Evolutionary conservation across 139 green algal species (phyloP).

Genomic region (Picochlorum sp.): DNA sequence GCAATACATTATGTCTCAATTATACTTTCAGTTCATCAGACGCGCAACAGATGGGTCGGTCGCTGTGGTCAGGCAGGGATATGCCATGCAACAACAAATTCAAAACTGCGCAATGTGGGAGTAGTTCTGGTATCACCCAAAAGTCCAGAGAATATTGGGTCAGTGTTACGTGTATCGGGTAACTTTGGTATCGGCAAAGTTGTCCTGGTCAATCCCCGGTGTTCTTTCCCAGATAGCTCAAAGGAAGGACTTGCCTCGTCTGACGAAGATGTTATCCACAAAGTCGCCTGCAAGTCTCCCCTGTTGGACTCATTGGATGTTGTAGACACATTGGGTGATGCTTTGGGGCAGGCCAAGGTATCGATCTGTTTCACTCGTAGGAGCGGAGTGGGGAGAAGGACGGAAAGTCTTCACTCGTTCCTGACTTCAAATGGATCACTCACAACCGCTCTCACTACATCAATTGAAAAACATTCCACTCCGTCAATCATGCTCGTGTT

Average conservation of each 20-base stretch:
- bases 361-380: slow-evolving; percentile 29
- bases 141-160: slow-evolving; percentile 26
- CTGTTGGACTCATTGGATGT: slow-evolving; percentile 9
- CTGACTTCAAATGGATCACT: slow-evolving; percentile 4
- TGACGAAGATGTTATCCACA: slow-evolving; percentile 4
- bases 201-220: slow-evolving; percentile 22
- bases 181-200: slow-evolving; percentile 28
- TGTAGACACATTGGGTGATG: slow-evolving; percentile 11
- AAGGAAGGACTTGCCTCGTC: slow-evolving; percentile 1
- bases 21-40: too few species aligned
- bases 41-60: too few species aligned
- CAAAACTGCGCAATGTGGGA: not conserved
- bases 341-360: slow-evolving; percentile 9
- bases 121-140: slow-evolving; percentile 25
- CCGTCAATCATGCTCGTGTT: slow-evolving; percentile 48
- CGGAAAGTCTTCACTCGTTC: slow-evolving; percentile 13
- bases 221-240: not conserved
- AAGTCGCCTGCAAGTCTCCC: not conserved
- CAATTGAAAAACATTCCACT: slow-evolving; percentile 17
- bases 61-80: not conserved
- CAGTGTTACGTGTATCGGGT: slow-evolving; percentile 14
- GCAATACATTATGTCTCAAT: too few species aligned
- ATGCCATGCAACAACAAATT: not conserved
- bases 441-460: not conserved
- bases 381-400: slow-evolving; percentile 8